Conservation (phyloP, 2,329 filamentous ascomycete genomes). For the Penicillium italicum region DNA sequence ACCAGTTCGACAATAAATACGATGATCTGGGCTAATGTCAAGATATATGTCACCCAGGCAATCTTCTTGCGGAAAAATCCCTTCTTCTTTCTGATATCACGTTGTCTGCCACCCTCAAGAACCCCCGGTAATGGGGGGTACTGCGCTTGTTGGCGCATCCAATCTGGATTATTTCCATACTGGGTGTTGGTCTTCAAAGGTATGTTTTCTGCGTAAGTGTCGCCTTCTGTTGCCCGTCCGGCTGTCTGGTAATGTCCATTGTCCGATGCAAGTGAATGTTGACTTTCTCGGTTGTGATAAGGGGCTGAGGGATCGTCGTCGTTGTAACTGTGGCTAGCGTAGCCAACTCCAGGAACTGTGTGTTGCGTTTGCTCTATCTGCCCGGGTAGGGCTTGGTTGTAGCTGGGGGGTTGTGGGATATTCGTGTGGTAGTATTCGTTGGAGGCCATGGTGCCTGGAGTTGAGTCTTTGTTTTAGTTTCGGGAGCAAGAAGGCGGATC, state of each 20-base stretch:
- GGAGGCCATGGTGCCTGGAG: constrained; percentile 52
- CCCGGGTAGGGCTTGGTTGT: constrained; percentile 36
- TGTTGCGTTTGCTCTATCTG: constrained; percentile 37
- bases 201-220: constrained; percentile 44
- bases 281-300: constrained; percentile 36
- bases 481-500: not conserved
- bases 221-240: constrained; percentile 31
- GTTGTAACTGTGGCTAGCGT: constrained; percentile 31
- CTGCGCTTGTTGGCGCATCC: constrained; percentile 44
- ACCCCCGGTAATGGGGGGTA: constrained; percentile 53
- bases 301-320: constrained; percentile 43
- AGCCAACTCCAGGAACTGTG: constrained; percentile 19
- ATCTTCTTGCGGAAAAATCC: constrained; percentile 57
- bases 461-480: not conserved
- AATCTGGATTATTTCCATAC: constrained; percentile 39
- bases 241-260: constrained; percentile 30
- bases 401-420: constrained; percentile 31
- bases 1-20: constrained; percentile 89
- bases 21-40: constrained; percentile 71
- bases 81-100: constrained; percentile 34
- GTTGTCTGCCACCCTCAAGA: constrained; percentile 15
- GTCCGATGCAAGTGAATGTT: constrained; percentile 37
- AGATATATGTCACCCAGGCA: constrained; percentile 77
- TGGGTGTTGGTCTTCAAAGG: constrained; percentile 37
- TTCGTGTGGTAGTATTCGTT: constrained; percentile 63